These are phyloP conservation scores for Neodidymelliopsis sp. DNA, from an alignment of 2,329 filamentous ascomycete genomes.

Conservation along the genomic window DNA sequence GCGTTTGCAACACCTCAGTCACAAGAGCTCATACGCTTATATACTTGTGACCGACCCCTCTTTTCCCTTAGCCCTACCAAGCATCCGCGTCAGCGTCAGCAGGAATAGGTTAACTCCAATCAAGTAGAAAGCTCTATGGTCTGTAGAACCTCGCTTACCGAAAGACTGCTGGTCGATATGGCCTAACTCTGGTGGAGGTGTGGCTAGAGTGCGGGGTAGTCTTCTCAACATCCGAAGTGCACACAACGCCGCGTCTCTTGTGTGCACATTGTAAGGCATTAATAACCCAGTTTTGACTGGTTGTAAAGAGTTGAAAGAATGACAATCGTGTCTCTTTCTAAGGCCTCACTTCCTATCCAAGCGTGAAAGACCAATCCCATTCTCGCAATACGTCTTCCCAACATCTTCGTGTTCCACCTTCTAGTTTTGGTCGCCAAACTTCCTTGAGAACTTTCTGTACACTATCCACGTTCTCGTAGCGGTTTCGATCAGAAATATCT, in stretches of 20 bases:
- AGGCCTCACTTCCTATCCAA: slow-evolving; percentile 28
- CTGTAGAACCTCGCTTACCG: too few relatives aligned
- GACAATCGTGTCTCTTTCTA: too few relatives aligned
- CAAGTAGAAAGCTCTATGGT: neutral
- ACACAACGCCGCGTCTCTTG: neutral
- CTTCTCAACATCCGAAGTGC: slow-evolving; percentile 2
- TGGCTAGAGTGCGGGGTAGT: slow-evolving; percentile 10
- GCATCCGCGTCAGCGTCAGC: too few relatives aligned
- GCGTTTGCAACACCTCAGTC: neutral
- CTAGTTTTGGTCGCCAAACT: slow-evolving; percentile 43
- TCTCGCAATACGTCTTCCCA: slow-evolving; percentile 48
- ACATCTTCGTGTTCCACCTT: slow-evolving; percentile 38
- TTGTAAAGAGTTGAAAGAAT: neutral
- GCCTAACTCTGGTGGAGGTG: neutral
- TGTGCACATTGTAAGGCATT: neutral
- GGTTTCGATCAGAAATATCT: slow-evolving; percentile 43
- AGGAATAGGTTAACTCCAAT: neutral
- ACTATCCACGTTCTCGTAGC: slow-evolving; percentile 45
- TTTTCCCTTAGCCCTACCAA: too few relatives aligned
- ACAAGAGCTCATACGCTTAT: neutral
- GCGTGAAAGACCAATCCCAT: slow-evolving; percentile 46
- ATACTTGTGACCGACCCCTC: too few relatives aligned
- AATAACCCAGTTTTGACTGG: neutral
- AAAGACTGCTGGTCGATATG: too few relatives aligned
- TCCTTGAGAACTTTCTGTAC: slow-evolving; percentile 47